Evolutionary conservation across 2,329 filamentous ascomycete species (phyloP).

Genomic region (Stenocarpella maydis): DNA sequence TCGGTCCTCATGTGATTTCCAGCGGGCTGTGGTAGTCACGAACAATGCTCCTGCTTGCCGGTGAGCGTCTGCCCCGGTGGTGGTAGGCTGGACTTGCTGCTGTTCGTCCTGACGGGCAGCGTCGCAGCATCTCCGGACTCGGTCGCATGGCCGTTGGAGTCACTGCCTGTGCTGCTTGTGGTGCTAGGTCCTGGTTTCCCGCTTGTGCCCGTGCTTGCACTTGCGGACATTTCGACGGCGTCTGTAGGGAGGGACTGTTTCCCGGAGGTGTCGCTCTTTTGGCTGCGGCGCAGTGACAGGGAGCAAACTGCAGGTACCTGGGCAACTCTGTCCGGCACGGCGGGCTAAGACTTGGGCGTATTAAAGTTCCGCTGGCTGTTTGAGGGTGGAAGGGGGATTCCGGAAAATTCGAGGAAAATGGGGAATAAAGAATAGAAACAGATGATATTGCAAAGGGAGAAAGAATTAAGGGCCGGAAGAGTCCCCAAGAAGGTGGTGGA

Average conservation of each 20-base stretch:
- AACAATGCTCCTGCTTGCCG: conserved; percentile 98
- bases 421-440: conserved; percentile 18
- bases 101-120: conserved; percentile 38
- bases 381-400: conserved; percentile 4
- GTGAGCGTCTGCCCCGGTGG: conserved; percentile 68
- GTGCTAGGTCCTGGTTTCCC: neutral
- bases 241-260: neutral
- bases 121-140: conserved; percentile 19
- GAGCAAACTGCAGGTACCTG: neutral
- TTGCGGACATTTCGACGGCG: conserved; percentile 19
- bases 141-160: conserved; percentile 20
- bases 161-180: conserved; percentile 9
- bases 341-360: conserved; percentile 17
- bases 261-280: neutral
- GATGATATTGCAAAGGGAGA: neutral
- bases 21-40: conserved; percentile 43
- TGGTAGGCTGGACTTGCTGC: conserved; percentile 42
- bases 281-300: conserved; percentile 13
- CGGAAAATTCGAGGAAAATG: neutral
- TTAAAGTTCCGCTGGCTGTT: conserved; percentile 14
- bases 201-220: conserved; percentile 1
- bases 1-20: conserved; percentile 24
- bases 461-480: neutral
- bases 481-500: neutral
- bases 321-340: neutral